Percentiles rank a stretch among this genome's conserved stretches.
Conservation (phyloP, 805 yeast species). For the Starmerella bombicola region DNA sequence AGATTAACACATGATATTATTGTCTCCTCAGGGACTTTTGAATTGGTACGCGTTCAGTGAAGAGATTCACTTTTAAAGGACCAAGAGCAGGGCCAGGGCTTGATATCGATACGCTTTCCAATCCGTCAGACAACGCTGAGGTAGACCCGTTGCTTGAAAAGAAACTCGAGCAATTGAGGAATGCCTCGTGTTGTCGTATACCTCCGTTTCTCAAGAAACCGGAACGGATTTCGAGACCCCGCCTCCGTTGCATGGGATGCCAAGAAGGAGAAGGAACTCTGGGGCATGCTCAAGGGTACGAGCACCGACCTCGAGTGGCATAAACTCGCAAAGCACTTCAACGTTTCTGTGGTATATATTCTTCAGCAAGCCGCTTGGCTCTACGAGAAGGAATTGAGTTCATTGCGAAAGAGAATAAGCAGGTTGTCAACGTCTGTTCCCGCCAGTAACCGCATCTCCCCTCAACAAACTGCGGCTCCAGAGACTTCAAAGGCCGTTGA, state of each 20-base stretch:
- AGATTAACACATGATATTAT: too few relatives aligned
- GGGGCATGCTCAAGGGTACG: slow-evolving; percentile 29
- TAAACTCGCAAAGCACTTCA: slow-evolving; percentile 29
- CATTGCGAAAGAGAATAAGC: slow-evolving; percentile 28
- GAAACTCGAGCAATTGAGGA: neutral
- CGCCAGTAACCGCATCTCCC: neutral
- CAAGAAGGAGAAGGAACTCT: slow-evolving; percentile 27
- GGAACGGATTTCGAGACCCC: slow-evolving; percentile 35
- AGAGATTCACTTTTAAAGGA: too few relatives aligned
- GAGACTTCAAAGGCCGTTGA: neutral
- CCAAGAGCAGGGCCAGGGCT: too few relatives aligned
- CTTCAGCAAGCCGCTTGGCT: slow-evolving; percentile 35
- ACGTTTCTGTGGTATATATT: slow-evolving; percentile 30
- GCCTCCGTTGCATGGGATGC: slow-evolving; percentile 27
- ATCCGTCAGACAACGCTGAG: too few relatives aligned
- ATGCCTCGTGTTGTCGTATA: slow-evolving; percentile 30
- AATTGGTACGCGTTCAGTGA: too few relatives aligned
- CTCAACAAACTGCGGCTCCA: neutral
- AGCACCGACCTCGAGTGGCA: slow-evolving; percentile 29
- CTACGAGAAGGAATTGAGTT: slow-evolving; percentile 31
- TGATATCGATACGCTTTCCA: too few relatives aligned
- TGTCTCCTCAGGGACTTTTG: too few relatives aligned
- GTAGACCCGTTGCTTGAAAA: too few relatives aligned
- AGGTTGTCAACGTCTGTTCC: slow-evolving; percentile 8
- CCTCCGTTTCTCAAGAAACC: slow-evolving; percentile 34